Base-by-base conservation (phyloP, 2,329 filamentous ascomycete species). In the Huntiella bhutanensis region DNA sequence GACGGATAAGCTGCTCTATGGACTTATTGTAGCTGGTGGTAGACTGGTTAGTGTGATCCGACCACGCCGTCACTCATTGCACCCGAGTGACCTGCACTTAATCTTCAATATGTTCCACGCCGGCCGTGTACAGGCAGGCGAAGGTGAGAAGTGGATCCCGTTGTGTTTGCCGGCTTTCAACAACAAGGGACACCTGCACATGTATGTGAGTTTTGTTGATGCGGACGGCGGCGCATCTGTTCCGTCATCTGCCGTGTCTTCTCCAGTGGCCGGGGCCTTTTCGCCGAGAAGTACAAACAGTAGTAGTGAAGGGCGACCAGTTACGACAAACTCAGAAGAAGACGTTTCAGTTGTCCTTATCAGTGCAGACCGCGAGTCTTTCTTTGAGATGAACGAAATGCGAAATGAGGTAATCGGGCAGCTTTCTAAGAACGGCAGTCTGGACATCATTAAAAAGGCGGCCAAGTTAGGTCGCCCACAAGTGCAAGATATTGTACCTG, bases 71-170 rank as follows among this genome's bases (percentile, higher is more conserved):
- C 91, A 98, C 60, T 95, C 87, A 0, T 69, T 98, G 2, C 92
- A 98, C 55, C 91, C 92, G 0, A 88, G 87, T 52, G 91, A 98
- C 58, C 69, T 98, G 17, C 88, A 95, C 57, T 73, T 98, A 40
- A 87, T 98, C 51, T 98, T 98, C 69, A 96, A 96, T 58, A 98
- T 98, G 92, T 98, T 98, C 56, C 87, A 93, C 63, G 91, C 88
- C 2, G 84, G 85, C 42, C 82, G 84, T 38, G 81, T 98, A 58
- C 88, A 91, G 58, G 81, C 85, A 15, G 87, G 83, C 4, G 86
- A 71, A 35, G 91, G 88, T 28, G 91, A 98, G 61, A 95, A 88
- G 55, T 98, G 91, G 91, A 88, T 96, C 41, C 91, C 91, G 0
- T 70, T 98, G 5, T 98, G 91, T 56, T 71, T 98, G 3, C 92